A percentile compares a stretch with the other conserved stretches of the same genome.
Evolutionary conservation across 1,284 basidiomycete species (phyloP).

Genomic region (Tilletia walkeri): DNA sequence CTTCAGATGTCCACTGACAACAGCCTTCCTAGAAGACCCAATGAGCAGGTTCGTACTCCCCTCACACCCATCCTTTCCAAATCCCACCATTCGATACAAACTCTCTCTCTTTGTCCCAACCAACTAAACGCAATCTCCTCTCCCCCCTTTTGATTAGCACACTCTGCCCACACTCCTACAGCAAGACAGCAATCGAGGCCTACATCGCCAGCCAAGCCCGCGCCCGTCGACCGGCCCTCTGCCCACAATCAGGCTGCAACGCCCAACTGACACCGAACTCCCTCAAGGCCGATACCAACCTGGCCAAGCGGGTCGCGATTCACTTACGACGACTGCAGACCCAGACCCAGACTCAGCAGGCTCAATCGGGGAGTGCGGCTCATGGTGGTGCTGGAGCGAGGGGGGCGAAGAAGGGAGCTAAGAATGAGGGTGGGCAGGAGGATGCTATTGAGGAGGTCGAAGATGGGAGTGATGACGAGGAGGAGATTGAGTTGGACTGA

Average conservation of each 20-base stretch:
- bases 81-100: no score
- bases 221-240: not conserved
- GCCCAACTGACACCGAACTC: slow-evolving; percentile 24
- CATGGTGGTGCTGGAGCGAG: slow-evolving; percentile 27
- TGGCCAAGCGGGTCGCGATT: slow-evolving; percentile 32
- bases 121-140: no score
- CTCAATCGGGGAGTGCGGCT: slow-evolving; percentile 40
- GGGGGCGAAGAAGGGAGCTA: slow-evolving; percentile 59
- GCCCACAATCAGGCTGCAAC: slow-evolving; percentile 34
- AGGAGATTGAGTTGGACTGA: slow-evolving; percentile 14
- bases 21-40: slow-evolving; percentile 1
- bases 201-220: slow-evolving; percentile 10
- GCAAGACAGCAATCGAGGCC: slow-evolving; percentile 9
- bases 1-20: slow-evolving; percentile 18
- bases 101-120: no score
- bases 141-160: not conserved
- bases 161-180: slow-evolving; percentile 16
- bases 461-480: slow-evolving; percentile 16
- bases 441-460: slow-evolving; percentile 20
- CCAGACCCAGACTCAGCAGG: slow-evolving; percentile 33
- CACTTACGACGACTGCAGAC: slow-evolving; percentile 34
- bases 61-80: not conserved
- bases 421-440: slow-evolving; percentile 23
- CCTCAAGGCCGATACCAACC: slow-evolving; percentile 21
- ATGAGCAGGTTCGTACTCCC: not conserved